A percentile compares a stretch with the other conserved stretches of the same genome.
phyloP scores from a whole-genome alignment of 495 filamentous ascomycete genomes.

The Copromyces sp. region DNA sequence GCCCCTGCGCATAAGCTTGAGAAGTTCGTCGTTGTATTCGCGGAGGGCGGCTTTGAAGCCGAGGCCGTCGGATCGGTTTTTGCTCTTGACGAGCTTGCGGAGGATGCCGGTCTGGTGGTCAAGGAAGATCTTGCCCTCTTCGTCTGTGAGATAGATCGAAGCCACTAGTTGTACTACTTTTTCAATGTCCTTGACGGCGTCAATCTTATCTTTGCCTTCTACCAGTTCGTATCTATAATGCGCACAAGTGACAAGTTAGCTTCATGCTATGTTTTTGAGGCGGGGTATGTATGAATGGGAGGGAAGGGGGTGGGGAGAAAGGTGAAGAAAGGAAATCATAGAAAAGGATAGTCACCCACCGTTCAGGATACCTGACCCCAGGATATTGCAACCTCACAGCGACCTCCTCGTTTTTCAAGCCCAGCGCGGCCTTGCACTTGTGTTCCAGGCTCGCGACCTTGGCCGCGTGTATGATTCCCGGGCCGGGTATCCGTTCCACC shows the following conservation, averaged over 20 bases:
- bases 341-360: conserved; percentile 44
- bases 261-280: not conserved
- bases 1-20: conserved; percentile 48
- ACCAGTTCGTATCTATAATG: conserved; percentile 64
- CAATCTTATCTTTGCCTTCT: conserved; percentile 69
- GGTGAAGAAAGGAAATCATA: not conserved
- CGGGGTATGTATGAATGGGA: not conserved
- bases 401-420: conserved; percentile 41
- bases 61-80: conserved; percentile 49
- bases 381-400: conserved; percentile 61
- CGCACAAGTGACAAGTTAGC: conserved; percentile 12
- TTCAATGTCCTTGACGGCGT: conserved; percentile 74
- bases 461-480: conserved; percentile 49
- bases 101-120: conserved; percentile 64
- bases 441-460: conserved; percentile 49
- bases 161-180: conserved; percentile 65
- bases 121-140: conserved; percentile 53
- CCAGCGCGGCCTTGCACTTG: conserved; percentile 36
- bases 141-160: conserved; percentile 60
- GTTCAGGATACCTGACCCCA: conserved; percentile 55
- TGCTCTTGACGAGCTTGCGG: conserved; percentile 55
- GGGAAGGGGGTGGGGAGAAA: not conserved
- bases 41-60: conserved; percentile 60
- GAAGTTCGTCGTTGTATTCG: conserved; percentile 65
- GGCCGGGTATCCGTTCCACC: conserved; percentile 15